Evolutionary conservation across 1,284 basidiomycete genomes (phyloP).

Genomic region (Malassezia obtusa): DNA sequence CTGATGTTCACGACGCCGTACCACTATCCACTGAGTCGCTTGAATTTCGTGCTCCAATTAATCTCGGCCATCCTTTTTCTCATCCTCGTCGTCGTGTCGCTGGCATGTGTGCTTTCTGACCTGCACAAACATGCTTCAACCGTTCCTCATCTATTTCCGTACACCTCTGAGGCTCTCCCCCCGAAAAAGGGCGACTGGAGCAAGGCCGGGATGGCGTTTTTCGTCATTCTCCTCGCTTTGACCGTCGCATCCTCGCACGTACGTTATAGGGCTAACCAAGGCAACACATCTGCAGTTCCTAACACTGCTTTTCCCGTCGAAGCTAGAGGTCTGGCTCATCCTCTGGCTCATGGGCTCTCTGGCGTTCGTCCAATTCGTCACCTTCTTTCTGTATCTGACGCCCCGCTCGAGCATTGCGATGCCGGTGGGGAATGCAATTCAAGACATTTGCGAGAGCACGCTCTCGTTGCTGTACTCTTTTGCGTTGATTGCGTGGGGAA

Average conservation of each 20-base stretch:
- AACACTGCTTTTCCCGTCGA: constrained; percentile 85
- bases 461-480: constrained; percentile 85
- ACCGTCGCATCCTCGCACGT: constrained; percentile 48
- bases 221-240: constrained; percentile 77
- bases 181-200: constrained; percentile 67
- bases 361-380: constrained; percentile 64
- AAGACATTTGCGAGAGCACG: constrained; percentile 90
- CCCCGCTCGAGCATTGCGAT: constrained; percentile 48
- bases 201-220: constrained; percentile 61
- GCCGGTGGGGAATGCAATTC: constrained; percentile 65
- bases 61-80: constrained; percentile 70
- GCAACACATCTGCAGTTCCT: constrained; percentile 94
- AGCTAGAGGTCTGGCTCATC: constrained; percentile 79
- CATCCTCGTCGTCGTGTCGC: constrained; percentile 21
- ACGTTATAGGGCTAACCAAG: constrained; percentile 46
- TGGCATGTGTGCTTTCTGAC: constrained; percentile 53
- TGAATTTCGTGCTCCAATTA: constrained; percentile 83
- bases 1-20: constrained; percentile 94
- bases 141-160: constrained; percentile 93
- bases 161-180: constrained; percentile 62
- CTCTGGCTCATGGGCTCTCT: constrained; percentile 77
- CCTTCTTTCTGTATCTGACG: constrained; percentile 77
- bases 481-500: constrained; percentile 84
- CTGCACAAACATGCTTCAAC: constrained; percentile 57
- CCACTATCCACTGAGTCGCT: constrained; percentile 81